Conservation (phyloP, 2,329 filamentous ascomycete species). For the Fusarium miscanthi region DNA sequence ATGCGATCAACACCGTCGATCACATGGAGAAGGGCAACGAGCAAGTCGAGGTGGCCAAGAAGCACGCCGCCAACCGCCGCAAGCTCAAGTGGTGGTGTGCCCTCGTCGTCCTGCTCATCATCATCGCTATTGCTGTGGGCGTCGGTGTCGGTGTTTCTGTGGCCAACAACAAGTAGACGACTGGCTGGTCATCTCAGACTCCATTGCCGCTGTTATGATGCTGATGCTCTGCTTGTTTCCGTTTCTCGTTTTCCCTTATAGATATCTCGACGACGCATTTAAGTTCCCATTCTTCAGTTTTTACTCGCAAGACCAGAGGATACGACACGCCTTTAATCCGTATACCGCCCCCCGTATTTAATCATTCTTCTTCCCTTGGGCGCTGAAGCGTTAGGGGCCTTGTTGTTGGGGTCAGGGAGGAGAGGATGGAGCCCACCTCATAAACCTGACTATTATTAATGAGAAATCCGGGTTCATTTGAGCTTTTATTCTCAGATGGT, state of each 20-base stretch:
- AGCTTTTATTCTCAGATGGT: constrained; percentile 12
- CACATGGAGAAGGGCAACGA: constrained; percentile 76
- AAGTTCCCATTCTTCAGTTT: constrained; percentile 3
- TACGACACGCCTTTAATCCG: constrained; percentile 25
- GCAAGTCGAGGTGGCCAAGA: constrained; percentile 75
- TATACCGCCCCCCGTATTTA: constrained; percentile 38
- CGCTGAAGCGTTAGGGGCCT: constrained; percentile 28
- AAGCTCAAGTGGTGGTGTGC: constrained; percentile 88
- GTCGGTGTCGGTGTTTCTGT: constrained; percentile 65
- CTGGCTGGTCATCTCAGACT: neutral
- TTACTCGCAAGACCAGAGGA: constrained; percentile 20
- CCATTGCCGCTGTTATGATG: constrained; percentile 13
- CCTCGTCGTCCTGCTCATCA: constrained; percentile 68
- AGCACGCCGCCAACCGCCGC: constrained; percentile 72
- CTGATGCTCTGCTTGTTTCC: constrained; percentile 24
- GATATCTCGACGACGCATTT: constrained; percentile 37
- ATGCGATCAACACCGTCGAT: constrained; percentile 72
- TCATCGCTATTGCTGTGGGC: constrained; percentile 65
- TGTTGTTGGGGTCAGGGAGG: constrained; percentile 19
- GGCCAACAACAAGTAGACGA: constrained; percentile 37
- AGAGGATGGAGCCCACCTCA: constrained; percentile 3
- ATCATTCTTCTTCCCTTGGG: constrained; percentile 38
- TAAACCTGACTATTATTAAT: constrained; percentile 24
- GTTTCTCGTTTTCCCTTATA: constrained; percentile 35
- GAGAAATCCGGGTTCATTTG: constrained; percentile 25